These are phyloP conservation scores for Bauhinia variegata DNA, from an alignment of 306 rosid genomes.

Conservation along the genomic window DNA sequence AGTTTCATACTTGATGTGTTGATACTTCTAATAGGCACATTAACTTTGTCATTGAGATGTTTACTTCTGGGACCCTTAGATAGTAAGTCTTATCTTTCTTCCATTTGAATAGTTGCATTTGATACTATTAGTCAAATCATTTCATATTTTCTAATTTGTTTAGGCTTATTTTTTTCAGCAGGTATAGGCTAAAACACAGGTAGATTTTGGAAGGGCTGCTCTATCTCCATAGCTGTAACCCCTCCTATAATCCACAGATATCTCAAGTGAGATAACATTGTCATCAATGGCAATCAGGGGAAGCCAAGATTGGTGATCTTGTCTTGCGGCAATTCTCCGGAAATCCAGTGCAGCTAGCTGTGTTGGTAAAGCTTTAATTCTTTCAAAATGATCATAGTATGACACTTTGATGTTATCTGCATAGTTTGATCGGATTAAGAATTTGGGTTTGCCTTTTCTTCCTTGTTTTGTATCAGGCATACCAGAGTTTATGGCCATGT, in stretches of 20 bases:
- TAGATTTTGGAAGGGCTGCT: constrained; percentile 90
- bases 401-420: constrained; percentile 14
- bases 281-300: constrained; percentile 96
- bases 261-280: constrained; percentile 96
- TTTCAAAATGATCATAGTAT: constrained; percentile 19
- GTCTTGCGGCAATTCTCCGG: constrained; percentile 88
- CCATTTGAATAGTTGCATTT: constrained; percentile 13
- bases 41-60: constrained; percentile 97
- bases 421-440: constrained; percentile 15
- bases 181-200: constrained; percentile 85
- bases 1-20: constrained; percentile 91
- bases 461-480: constrained; percentile 63
- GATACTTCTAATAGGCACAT: constrained; percentile 77
- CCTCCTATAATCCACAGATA: constrained; percentile 98
- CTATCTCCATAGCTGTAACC: constrained; percentile 83
- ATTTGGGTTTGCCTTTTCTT: constrained; percentile 17
- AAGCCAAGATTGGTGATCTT: constrained; percentile 97
- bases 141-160: constrained; percentile 31
- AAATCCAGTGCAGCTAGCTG: constrained; percentile 84
- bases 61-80: constrained; percentile 95
- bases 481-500: constrained; percentile 99
- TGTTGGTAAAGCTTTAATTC: constrained; percentile 62
- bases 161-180: too few species aligned
- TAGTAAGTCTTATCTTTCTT: constrained; percentile 58
- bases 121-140: too few species aligned